Base-by-base conservation (phyloP, 192 early-diverging fungal species). In the Coemansia sp. region DNA sequence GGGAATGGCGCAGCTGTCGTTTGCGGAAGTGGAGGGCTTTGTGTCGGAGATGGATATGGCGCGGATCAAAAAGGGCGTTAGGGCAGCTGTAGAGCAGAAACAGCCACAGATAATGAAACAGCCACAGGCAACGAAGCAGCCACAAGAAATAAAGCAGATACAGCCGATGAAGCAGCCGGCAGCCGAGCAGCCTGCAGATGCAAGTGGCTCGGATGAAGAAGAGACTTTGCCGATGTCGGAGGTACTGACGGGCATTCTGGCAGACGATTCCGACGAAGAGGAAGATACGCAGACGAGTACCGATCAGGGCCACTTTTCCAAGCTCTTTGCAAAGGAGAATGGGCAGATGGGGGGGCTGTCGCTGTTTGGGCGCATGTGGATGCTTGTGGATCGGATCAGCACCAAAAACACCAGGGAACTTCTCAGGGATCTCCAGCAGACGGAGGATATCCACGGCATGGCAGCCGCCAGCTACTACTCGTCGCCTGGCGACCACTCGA, bases 21-120 rank as follows among this genome's bases (percentile, higher is more conserved):
- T 75, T 75, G 71, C 71, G 14, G 71, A 75, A 11, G 62, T 75
- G n/a, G 71, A 75, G 41, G 71, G 71, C 9, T 75, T 75, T 40
- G 61, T 50, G 47, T 65, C 71, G 3, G 71, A 63, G 18, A 50
- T 36, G 18, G 71, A 75, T 40, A 12, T 37, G n/a, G 20, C 28
- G 15, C 51, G 58, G 14, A 64, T 75, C 28, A 69, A 69, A 45
- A 56, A 43, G 36, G 53, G 58, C 12, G 51, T 76, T 11, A 34
- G 37, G 10, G 11, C 36, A 0, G 21, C 39, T 20, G 32, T 5
- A 38, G 20, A 18, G 23, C 51, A 17, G 34, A 15, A 38, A 31
- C 18, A 34, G 41, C 18, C 38, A n/a, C 18, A 42, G 34, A 14
- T 31, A 14, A 37, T 34, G 12, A 10, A 34, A 18, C 10, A 9